Percentiles rank a stretch among this genome's conserved stretches.
Conservation (phyloP, 1,284 basidiomycete species). For the Irpex sp. region DNA sequence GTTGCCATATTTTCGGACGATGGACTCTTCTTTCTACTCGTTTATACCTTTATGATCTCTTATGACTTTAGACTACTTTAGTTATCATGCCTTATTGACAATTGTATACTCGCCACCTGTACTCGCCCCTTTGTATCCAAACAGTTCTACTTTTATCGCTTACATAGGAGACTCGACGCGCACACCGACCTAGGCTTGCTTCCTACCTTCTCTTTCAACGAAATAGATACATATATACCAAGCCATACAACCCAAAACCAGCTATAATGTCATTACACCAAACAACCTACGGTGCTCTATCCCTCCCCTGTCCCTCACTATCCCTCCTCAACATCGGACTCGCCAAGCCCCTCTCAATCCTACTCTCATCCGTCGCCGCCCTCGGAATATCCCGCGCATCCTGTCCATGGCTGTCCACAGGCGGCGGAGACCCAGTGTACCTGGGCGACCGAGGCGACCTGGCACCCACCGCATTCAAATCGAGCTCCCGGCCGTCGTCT, state of each 20-base stretch:
- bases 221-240: neutral
- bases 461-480: conserved; percentile 24
- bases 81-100: neutral
- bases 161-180: too few species aligned
- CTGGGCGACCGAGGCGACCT: conserved; percentile 5
- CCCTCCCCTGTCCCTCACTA: conserved; percentile 29
- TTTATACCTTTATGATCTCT: too few species aligned
- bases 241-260: neutral
- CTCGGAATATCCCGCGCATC: conserved; percentile 26
- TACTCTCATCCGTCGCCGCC: conserved; percentile 43
- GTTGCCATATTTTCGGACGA: neutral
- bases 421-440: conserved; percentile 5
- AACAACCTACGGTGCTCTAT: conserved; percentile 16
- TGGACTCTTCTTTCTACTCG: too few species aligned
- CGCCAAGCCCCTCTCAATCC: conserved; percentile 53
- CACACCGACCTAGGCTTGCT: too few species aligned
- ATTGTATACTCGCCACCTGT: neutral
- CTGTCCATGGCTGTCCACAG: conserved; percentile 1
- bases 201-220: too few species aligned
- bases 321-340: conserved; percentile 50
- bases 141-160: too few species aligned
- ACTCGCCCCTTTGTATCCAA: too few species aligned
- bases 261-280: neutral
- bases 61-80: neutral
- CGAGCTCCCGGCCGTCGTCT: conserved; percentile 34